Percentiles rank a stretch among this genome's conserved stretches.
phyloP scores from a whole-genome alignment of 208 protist genomes.

The Histomonas meleagridis region DNA sequence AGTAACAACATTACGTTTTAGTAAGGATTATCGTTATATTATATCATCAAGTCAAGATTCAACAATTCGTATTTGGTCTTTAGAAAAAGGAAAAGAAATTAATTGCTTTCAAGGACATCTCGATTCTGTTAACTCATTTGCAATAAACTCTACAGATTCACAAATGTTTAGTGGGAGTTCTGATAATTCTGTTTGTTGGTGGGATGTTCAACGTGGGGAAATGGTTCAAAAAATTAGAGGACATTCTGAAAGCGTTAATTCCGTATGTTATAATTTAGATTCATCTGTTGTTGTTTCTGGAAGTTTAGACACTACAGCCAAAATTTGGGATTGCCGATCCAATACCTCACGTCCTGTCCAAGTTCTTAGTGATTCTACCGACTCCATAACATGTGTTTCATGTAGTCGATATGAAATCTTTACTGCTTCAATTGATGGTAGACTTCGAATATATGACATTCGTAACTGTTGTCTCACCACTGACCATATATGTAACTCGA shows the following conservation, averaged over 20 bases:
- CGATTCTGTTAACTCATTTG: background rate
- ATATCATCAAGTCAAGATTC: conserved; percentile 18
- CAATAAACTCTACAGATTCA: background rate
- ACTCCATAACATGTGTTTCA: background rate
- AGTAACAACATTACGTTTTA: background rate
- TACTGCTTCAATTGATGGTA: conserved; percentile 14
- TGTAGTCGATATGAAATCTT: background rate
- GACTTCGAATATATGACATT: background rate
- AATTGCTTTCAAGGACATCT: background rate
- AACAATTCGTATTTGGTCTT: background rate
- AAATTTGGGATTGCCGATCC: background rate
- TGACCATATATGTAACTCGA: background rate
- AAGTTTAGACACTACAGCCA: background rate
- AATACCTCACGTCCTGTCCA: background rate
- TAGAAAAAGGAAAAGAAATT: background rate
- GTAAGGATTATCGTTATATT: background rate
- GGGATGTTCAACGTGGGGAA: background rate
- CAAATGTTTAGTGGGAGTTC: background rate
- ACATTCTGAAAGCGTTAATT: background rate
- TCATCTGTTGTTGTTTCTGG: background rate
- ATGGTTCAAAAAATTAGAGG: background rate
- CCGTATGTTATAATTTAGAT: background rate
- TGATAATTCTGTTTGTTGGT: background rate
- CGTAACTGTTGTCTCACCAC: background rate
- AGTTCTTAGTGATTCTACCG: background rate